Conservation (phyloP, 2,329 filamentous ascomycete species). For the Rutstroemia sp. region DNA sequence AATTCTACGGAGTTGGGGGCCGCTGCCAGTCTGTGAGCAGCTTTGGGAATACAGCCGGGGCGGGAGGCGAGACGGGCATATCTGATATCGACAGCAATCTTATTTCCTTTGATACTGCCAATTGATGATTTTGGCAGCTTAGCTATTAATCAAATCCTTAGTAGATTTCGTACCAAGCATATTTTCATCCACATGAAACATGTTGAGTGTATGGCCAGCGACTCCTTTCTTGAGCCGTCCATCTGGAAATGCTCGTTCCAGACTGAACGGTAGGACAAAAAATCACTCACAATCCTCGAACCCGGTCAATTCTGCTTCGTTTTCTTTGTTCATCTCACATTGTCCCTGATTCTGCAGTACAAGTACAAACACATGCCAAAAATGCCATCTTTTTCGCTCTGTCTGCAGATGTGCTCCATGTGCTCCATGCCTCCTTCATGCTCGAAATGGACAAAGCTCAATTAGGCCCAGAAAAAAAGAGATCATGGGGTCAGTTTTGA, state of each 20-base stretch:
- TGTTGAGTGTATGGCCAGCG: too few species aligned
- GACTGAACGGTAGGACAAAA: too few species aligned
- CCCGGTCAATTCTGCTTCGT: neutral
- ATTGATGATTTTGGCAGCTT: too few species aligned
- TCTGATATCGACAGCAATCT: too few species aligned
- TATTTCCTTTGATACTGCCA: too few species aligned
- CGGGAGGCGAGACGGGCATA: too few species aligned
- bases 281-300: neutral
- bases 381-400: neutral
- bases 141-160: too few species aligned
- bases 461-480: neutral
- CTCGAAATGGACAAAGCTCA: neutral
- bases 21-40: neutral
- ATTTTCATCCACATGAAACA: too few species aligned
- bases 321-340: neutral
- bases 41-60: too few species aligned
- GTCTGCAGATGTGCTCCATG: neutral
- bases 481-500: conserved; percentile 8
- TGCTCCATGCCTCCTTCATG: neutral
- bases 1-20: neutral
- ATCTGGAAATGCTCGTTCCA: too few species aligned
- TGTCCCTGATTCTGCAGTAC: neutral
- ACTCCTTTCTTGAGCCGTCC: too few species aligned
- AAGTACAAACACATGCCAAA: neutral
- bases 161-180: too few species aligned